Conservation (phyloP, 179 eudicot species). For the Actinidia arguta region DNA sequence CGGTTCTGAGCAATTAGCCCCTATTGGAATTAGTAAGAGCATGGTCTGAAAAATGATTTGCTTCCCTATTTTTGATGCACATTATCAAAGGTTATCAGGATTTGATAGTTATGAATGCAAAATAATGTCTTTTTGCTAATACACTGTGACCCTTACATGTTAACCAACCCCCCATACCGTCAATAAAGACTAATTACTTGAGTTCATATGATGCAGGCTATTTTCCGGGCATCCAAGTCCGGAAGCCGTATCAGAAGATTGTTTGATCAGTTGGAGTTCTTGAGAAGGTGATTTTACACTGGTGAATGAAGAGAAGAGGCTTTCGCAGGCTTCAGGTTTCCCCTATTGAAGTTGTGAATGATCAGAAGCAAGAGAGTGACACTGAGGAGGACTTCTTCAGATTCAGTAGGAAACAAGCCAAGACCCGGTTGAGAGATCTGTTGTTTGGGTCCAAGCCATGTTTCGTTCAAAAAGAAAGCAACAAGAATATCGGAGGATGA, state of each 20-base stretch:
- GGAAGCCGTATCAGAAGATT: conserved; percentile 76
- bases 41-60: not conserved
- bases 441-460: conserved; percentile 89
- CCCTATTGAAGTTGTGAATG: conserved; percentile 39
- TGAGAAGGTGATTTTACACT: conserved; percentile 86
- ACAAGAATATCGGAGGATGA: conserved; percentile 87
- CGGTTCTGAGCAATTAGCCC: not conserved
- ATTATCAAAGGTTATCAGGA: conserved; percentile 37
- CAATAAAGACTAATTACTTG: not conserved
- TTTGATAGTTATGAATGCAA: not conserved
- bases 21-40: not conserved
- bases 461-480: conserved; percentile 93
- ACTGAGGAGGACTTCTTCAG: conserved; percentile 86
- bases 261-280: conserved; percentile 90
- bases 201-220: conserved; percentile 52
- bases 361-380: conserved; percentile 49
- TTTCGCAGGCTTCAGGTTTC: conserved; percentile 70
- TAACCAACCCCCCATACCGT: not conserved
- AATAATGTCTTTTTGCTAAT: not conserved
- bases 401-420: conserved; percentile 90
- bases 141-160: not conserved
- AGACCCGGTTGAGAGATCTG: conserved; percentile 91
- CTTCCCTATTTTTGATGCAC: conserved; percentile 40
- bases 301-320: conserved; percentile 87
- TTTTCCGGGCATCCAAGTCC: conserved; percentile 72